Evolutionary conservation across 805 yeast species (phyloP).

Genomic region (Yarrowia sp.): DNA sequence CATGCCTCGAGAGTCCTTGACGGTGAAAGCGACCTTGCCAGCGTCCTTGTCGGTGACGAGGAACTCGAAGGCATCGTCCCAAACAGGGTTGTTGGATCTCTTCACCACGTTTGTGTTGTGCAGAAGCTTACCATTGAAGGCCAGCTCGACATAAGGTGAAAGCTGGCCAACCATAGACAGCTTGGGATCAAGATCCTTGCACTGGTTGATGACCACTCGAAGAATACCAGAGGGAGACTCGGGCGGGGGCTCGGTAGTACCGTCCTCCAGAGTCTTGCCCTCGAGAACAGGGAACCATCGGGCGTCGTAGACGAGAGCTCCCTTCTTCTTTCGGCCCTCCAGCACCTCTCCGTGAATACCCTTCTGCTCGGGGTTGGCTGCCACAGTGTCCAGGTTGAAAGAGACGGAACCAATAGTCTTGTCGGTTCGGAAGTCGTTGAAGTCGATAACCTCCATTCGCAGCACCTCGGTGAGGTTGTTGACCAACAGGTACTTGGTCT

Average conservation of each 20-base stretch:
- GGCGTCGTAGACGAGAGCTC: slow-evolving; percentile 65
- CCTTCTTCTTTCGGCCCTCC: slow-evolving; percentile 81
- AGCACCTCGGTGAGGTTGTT: slow-evolving; percentile 80
- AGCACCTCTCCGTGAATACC: slow-evolving; percentile 56
- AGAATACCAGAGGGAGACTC: slow-evolving; percentile 92
- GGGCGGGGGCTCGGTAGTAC: slow-evolving; percentile 80
- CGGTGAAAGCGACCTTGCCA: slow-evolving; percentile 60
- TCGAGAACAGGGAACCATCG: slow-evolving; percentile 70
- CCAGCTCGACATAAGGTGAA: slow-evolving; percentile 68
- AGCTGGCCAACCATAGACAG: slow-evolving; percentile 48
- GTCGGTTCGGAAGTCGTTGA: slow-evolving; percentile 74
- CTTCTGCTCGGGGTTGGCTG: slow-evolving; percentile 46
- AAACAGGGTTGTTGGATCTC: slow-evolving; percentile 62
- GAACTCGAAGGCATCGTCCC: slow-evolving; percentile 60
- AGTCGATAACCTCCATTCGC: slow-evolving; percentile 66
- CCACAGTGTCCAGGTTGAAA: slow-evolving; percentile 64
- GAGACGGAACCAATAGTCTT: slow-evolving; percentile 73
- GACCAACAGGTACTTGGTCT: slow-evolving; percentile 66
- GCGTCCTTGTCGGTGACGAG: slow-evolving; percentile 70
- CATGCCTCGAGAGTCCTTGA: slow-evolving; percentile 60
- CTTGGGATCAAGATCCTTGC: slow-evolving; percentile 49
- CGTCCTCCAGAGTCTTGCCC: slow-evolving; percentile 58
- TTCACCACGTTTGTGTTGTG: slow-evolving; percentile 57
- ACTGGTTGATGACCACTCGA: slow-evolving; percentile 60
- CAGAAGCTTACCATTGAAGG: slow-evolving; percentile 57